A percentile compares a stretch with the other conserved stretches of the same genome.
These are phyloP conservation scores for Pseudocercospora crystallina DNA, from an alignment of 2,329 filamentous ascomycete species.

Conservation along the genomic window DNA sequence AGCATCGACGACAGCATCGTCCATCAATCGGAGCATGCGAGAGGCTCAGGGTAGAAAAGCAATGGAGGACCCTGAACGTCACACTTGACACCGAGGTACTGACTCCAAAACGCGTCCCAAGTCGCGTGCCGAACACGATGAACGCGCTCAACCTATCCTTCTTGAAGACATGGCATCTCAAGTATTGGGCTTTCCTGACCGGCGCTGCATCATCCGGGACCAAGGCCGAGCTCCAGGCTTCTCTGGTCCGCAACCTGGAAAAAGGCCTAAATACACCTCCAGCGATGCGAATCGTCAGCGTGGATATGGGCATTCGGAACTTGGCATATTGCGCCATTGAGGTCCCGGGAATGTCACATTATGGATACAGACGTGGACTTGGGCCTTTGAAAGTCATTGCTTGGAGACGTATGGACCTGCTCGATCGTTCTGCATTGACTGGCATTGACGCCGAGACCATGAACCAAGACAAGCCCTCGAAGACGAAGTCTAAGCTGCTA, in stretches of 20 bases:
- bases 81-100: no score
- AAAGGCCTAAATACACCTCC: conserved; percentile 20
- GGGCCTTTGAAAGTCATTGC: conserved; percentile 30
- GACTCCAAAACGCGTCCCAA: no score
- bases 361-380: background rate
- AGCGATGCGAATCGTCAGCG: conserved; percentile 62
- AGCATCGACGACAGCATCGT: no score
- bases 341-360: conserved; percentile 16
- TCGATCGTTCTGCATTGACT: conserved; percentile 7
- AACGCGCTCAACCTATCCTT: conserved; percentile 14
- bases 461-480: background rate
- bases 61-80: no score
- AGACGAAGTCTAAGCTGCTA: conserved; percentile 2
- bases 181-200: conserved; percentile 60
- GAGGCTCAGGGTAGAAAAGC: no score
- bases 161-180: conserved; percentile 56
- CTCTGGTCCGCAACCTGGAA: conserved; percentile 10
- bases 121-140: background rate
- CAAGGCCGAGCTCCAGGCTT: conserved; percentile 54
- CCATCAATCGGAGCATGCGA: no score
- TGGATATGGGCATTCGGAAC: conserved; percentile 84
- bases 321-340: conserved; percentile 66
- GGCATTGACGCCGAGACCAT: background rate
- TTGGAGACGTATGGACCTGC: conserved; percentile 40
- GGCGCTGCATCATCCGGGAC: conserved; percentile 61